Percentiles rank a stretch among this genome's conserved stretches.
Conservation (phyloP, 768 basidiomycete genomes). For the Tylopilus vinaceipallidus region DNA sequence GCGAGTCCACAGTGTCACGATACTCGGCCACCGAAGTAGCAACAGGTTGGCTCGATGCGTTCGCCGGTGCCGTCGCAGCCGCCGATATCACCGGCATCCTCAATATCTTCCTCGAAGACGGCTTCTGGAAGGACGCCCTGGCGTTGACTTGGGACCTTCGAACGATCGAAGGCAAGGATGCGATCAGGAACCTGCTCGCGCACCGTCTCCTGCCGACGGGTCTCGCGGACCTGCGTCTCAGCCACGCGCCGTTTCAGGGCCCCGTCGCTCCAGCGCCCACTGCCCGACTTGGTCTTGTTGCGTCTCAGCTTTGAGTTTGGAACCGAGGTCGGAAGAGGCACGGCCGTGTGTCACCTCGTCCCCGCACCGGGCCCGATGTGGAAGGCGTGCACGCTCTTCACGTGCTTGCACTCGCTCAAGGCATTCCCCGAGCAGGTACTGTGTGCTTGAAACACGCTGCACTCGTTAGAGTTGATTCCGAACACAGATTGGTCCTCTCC, state of each 20-base stretch:
- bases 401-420: slow-evolving; percentile 57
- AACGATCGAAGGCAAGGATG: slow-evolving; percentile 40
- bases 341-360: slow-evolving; percentile 53
- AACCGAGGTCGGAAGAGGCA: slow-evolving; percentile 45
- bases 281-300: slow-evolving; percentile 58
- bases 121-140: slow-evolving; percentile 52
- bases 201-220: slow-evolving; percentile 36
- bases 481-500: slow-evolving; percentile 36
- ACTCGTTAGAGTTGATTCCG: background rate
- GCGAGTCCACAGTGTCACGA: slow-evolving; percentile 14
- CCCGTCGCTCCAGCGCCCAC: slow-evolving; percentile 38
- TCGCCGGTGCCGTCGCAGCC: slow-evolving; percentile 21
- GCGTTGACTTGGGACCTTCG: slow-evolving; percentile 57
- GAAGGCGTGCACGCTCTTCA: slow-evolving; percentile 61
- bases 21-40: slow-evolving; percentile 24
- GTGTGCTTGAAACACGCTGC: background rate
- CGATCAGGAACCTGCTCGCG: slow-evolving; percentile 38
- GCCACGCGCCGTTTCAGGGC: slow-evolving; percentile 24
- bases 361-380: slow-evolving; percentile 44
- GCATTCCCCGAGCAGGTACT: slow-evolving; percentile 49
- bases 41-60: slow-evolving; percentile 23
- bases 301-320: slow-evolving; percentile 56
- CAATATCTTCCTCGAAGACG: slow-evolving; percentile 29
- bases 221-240: slow-evolving; percentile 17
- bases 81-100: slow-evolving; percentile 16